Base-by-base conservation (phyloP, 495 filamentous ascomycete species). In the Entonaema liquescens region DNA sequence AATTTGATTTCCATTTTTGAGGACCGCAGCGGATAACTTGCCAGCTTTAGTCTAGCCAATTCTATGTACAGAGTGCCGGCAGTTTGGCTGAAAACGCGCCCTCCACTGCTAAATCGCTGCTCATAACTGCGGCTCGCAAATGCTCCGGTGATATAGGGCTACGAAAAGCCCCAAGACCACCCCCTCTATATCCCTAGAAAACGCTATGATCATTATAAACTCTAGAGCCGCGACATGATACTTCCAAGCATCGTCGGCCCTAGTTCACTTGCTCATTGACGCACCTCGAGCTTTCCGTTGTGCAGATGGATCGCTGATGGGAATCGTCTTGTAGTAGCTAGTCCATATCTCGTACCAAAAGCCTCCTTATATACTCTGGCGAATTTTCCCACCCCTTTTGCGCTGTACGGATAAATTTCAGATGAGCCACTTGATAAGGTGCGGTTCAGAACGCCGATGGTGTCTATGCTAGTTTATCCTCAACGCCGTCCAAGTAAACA, bases 391-490 rank as follows among this genome's bases (percentile, higher is more conserved):
- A 49, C 64, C 35, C 61, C 54, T 60, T 62, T 70, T 56, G 47
- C 60, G 60, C 50, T 68, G 57, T 52, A 63, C 55, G 63, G 68
- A n/a, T 56, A 74, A 74, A 72, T 55, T 36, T 64, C 73, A 71
- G 40, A 70, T 70, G 70, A 72, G 73, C 70, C 73, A 72, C 71
- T 60, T 58, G 44, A 76, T 72, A 66, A 65, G 59, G 65, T 76
- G 68, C 56, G 59, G 54, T 71, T 74, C 63, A 67, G 65, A 75
- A 77, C 75, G 71, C 75, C 75, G 73, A 67, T 74, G 73, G 70
- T 69, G 68, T 77, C 75, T 77, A 77, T 77, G 71, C 73, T 74
- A 65, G 62, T 74, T 77, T 76, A 76, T 77, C 73, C 75, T 72
- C 59, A 76, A 77, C 73, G 75, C 73, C 75, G 52, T 62, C 74